Evolutionary conservation across 768 basidiomycete genomes (phyloP), one percentile per base, ranked within the genome.

Genomic region (Peribolospora kevripleyi): DNA sequence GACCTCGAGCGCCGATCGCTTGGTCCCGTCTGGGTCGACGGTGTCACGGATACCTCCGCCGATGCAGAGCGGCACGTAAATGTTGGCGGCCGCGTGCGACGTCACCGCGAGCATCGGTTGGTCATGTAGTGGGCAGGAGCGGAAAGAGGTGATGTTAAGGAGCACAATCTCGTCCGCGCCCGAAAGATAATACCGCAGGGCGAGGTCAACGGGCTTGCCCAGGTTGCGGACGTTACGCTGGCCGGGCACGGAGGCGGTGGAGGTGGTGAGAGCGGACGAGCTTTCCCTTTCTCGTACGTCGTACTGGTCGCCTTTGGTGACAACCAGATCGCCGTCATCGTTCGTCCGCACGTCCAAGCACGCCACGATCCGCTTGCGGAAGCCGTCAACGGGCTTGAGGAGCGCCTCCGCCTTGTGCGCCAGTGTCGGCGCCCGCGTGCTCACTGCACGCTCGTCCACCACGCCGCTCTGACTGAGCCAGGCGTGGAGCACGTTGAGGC

Each of bases 221-320:
- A 98, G 80, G 68, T 98, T 97, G 61, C 91, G 82, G 9, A 98
- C 93, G 41, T 60, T 56, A 4, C 61, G 55, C 46, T 60, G 57
- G 3, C 49, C 42, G 8, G 55, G 56, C 52, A 53, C 48, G 14
- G 63, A 57, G 13, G 59, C 54, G 42, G 63, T 60, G n/a, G 65
- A 53, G 54, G 55, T 54, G 38, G 4, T 52, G 38, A 57, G 55
- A 46, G 52, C 52, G 13, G 10, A 47, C 49, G 14, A 55, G 48
- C 13, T 51, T 42, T 8, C 14, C 46, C 43, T 58, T 50, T 95
- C 90, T 54, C 90, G 84, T 13, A 95, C 90, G 66, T 95, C 87
- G 70, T 98, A 98, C 67, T 93, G 93, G 68, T 98, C 93, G 55
- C 93, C 93, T 70, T 98, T 98, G 47, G 93, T 98, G 1, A 98